Conservation (phyloP, 352 stramenopile genomes). For the Phytophthora citricola region DNA sequence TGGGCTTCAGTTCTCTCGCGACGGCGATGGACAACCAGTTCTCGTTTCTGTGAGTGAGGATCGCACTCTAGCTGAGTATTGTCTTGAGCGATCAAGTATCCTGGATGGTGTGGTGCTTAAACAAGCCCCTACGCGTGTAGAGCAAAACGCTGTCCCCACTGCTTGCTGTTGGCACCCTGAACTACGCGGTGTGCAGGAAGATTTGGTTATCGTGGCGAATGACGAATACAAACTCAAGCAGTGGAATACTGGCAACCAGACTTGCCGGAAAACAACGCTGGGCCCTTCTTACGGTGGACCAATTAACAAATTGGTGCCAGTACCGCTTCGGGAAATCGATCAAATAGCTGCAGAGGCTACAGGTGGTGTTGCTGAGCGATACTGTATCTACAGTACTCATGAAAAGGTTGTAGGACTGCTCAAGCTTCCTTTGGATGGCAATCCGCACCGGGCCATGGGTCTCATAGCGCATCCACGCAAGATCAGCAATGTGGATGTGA, state of each 20-base stretch:
- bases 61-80: constrained; percentile 90
- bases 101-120: constrained; percentile 88
- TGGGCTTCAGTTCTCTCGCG: constrained; percentile 87
- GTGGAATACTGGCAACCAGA: constrained; percentile 92
- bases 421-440: constrained; percentile 92
- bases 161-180: constrained; percentile 92
- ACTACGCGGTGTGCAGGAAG: constrained; percentile 79
- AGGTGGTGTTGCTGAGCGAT: constrained; percentile 52
- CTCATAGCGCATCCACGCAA: constrained; percentile 92
- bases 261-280: constrained; percentile 90
- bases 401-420: constrained; percentile 87
- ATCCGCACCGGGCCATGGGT: constrained; percentile 92
- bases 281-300: constrained; percentile 91
- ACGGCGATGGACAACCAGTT: constrained; percentile 71
- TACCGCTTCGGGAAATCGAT: constrained; percentile 52
- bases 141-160: constrained; percentile 88
- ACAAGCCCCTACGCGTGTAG: constrained; percentile 71
- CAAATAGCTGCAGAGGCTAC: constrained; percentile 22
- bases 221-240: constrained; percentile 95
- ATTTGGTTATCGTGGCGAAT: constrained; percentile 90
- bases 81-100: constrained; percentile 82
- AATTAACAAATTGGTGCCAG: constrained; percentile 79
- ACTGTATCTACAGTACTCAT: constrained; percentile 83
- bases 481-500: constrained; percentile 89
- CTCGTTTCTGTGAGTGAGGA: constrained; percentile 91